A percentile compares a stretch with the other conserved stretches of the same genome.
phyloP scores from a whole-genome alignment of 208 protist genomes.

The Trypanosoma congolense region DNA sequence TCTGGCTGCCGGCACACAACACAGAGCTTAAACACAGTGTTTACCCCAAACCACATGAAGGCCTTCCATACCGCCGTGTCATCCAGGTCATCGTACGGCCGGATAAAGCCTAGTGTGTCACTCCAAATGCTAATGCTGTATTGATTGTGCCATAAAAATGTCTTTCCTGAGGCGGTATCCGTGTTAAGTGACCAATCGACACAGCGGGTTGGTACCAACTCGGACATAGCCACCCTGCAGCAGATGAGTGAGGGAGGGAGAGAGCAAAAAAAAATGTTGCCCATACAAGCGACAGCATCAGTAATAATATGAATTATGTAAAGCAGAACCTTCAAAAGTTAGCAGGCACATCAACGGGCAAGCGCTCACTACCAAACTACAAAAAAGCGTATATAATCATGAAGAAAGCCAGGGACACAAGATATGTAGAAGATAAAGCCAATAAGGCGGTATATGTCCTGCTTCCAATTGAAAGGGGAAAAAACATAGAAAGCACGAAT shows the following conservation, averaged over 20 bases:
- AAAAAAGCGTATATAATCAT: too few relatives aligned
- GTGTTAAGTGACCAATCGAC: constrained; percentile 71
- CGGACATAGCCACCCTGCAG: constrained; percentile 9
- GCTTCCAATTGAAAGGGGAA: too few relatives aligned
- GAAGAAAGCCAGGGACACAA: too few relatives aligned
- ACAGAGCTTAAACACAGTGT: constrained; percentile 64
- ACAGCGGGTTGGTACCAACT: constrained; percentile 48
- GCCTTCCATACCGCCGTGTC: constrained; percentile 60
- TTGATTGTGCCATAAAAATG: constrained; percentile 78
- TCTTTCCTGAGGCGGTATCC: constrained; percentile 27
- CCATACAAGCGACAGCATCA: neutral
- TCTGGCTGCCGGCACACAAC: constrained; percentile 52
- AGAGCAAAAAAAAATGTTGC: neutral
- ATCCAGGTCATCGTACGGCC: constrained; percentile 23
- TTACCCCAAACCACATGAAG: constrained; percentile 61
- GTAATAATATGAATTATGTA: too few relatives aligned
- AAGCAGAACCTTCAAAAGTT: too few relatives aligned
- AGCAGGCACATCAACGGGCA: too few relatives aligned
- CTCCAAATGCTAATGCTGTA: constrained; percentile 74
- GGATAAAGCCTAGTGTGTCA: constrained; percentile 30
- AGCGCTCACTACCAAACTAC: too few relatives aligned
- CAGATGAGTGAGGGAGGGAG: neutral
- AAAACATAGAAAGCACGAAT: too few relatives aligned
- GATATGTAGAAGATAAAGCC: too few relatives aligned
- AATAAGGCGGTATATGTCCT: too few relatives aligned